Percentiles rank a stretch among this genome's conserved stretches.
These are phyloP conservation scores for Scleroderma bovista DNA, from an alignment of 768 basidiomycete species.

Conservation along the genomic window DNA sequence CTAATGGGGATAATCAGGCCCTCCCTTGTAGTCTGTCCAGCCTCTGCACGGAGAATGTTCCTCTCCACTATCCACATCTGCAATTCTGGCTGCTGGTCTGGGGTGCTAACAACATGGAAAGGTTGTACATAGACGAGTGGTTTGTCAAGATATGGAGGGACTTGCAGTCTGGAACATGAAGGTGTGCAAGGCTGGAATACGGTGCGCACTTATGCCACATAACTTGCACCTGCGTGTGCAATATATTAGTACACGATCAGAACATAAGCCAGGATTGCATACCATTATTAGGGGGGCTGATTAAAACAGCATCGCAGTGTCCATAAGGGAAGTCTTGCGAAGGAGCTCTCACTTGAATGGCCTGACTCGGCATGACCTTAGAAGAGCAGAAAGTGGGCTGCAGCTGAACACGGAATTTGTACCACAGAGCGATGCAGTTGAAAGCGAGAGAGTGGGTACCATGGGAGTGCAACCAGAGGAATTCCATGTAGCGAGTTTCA, in stretches of 20 bases:
- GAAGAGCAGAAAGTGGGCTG: conserved; percentile 15
- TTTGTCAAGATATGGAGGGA: not conserved
- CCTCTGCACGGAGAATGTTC: no score
- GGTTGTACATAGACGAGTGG: conserved; percentile 1
- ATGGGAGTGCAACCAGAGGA: not conserved
- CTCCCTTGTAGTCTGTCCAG: no score
- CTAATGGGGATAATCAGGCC: no score
- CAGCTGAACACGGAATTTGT: conserved; percentile 16
- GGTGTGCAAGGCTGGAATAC: conserved; percentile 3
- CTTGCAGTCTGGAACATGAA: not conserved
- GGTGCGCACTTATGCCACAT: conserved; percentile 12
- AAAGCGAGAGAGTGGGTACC: not conserved
- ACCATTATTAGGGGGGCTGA: not conserved
- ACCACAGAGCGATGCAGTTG: conserved; percentile 18
- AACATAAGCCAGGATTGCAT: not conserved
- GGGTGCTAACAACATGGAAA: not conserved
- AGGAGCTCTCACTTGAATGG: conserved; percentile 17
- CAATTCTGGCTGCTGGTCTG: no score
- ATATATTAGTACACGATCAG: not conserved
- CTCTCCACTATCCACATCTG: no score
- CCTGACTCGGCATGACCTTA: conserved; percentile 13
- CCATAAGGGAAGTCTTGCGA: conserved; percentile 14
- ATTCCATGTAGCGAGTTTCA: not conserved
- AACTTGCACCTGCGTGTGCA: not conserved
- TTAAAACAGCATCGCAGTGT: conserved; percentile 11